Base-by-base conservation (phyloP, 176 grass and related monocot species). In the Dendrocalamus sinicus region DNA sequence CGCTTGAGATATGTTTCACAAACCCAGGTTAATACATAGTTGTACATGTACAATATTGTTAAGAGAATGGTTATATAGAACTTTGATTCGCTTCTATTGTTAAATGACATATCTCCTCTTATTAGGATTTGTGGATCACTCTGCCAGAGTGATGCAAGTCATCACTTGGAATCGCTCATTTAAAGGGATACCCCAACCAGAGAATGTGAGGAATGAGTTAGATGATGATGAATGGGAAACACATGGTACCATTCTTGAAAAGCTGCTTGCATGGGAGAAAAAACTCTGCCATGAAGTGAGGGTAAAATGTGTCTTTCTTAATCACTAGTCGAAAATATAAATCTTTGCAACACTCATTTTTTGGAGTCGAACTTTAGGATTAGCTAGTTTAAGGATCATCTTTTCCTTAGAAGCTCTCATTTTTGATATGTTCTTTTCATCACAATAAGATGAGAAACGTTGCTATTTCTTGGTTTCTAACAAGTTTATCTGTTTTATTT, bases 111-210 rank as follows among this genome's bases (percentile, higher is more conserved):
- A 11, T 35, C 5, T 32, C 40, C 58, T 73, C 13, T 75, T 51
- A 53, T 69, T 80, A 99, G 93, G 86, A 88, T 94, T 91, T 89
- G 93, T 99, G 44, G 92, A 99, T 70, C 90, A 99, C 91, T 96
- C 96, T 76, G 88, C 90, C 44, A 94, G 86, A 86, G 91, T 99
- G 57, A 93, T 96, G 93, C 88, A 86, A 88, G 96, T 88, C 70
- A 99, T 96, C 78, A 96, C 96, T 26, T 99, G 96, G 96, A 94
- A 99, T 76, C 93, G 86, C 23, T 99, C 96, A 39, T 89, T 91
- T 72, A 98, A 93, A 88, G 83, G 85, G 59, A 74, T 92, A 41
- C 70, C 93, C 0, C 77, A 92, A 83, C 74, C 70, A 0, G 75
- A 94, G 58, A 89, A 82, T 78, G 84, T 53, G 19, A 91, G 86